phyloP scores from a whole-genome alignment of 305 asterid genomes.

The Fraxinus ornus region DNA sequence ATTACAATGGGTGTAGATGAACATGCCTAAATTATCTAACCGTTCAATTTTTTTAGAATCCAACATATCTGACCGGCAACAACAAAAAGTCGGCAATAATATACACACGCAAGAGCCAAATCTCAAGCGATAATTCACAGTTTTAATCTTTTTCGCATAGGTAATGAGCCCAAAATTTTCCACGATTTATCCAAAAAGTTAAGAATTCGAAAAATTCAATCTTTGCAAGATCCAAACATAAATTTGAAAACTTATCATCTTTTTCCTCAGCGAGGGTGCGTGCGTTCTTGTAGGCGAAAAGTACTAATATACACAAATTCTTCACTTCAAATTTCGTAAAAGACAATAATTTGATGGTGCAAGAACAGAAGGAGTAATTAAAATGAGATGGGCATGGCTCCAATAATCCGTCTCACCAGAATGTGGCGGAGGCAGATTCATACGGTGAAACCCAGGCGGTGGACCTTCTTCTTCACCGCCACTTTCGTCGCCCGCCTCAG shows the following conservation, averaged over 20 bases:
- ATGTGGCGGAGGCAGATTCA: conserved; percentile 35
- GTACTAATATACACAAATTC: background rate
- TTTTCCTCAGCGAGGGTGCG: background rate
- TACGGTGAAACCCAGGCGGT: conserved; percentile 70
- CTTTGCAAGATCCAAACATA: background rate
- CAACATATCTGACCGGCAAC: background rate
- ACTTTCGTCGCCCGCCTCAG: conserved; percentile 26
- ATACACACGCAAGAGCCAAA: background rate
- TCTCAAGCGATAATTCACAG: background rate
- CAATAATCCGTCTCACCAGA: conserved; percentile 39
- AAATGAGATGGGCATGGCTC: background rate
- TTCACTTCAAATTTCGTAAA: background rate
- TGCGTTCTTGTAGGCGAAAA: background rate
- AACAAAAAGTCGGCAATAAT: background rate
- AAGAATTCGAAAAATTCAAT: background rate
- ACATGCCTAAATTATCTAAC: background rate
- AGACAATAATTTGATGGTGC: background rate
- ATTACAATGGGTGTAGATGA: background rate
- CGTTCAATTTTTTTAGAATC: background rate
- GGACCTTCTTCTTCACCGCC: conserved; percentile 65
- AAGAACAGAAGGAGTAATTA: background rate
- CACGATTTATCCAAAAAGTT: background rate
- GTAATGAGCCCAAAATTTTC: background rate
- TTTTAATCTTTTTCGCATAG: background rate
- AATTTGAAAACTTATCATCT: background rate